These are phyloP conservation scores for Teunomyces gatunensis DNA, from an alignment of 805 yeast species.

Conservation along the genomic window DNA sequence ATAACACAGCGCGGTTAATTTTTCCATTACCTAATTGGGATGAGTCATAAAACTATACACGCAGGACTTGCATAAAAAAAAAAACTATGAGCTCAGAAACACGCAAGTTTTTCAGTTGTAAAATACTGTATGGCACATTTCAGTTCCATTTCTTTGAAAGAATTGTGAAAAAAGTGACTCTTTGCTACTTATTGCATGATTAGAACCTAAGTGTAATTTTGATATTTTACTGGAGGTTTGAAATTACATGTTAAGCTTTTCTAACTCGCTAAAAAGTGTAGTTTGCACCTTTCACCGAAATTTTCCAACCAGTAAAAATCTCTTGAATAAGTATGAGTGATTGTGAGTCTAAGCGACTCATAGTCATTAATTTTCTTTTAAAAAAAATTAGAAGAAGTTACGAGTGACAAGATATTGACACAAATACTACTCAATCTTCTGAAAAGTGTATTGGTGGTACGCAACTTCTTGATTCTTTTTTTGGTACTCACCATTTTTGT, in stretches of 20 bases:
- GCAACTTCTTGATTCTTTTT: no score
- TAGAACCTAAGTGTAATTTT: not conserved
- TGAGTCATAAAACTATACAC: constrained; percentile 17
- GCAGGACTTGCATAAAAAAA: not conserved
- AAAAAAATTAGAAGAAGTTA: no score
- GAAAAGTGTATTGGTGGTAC: no score
- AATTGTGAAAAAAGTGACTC: no score
- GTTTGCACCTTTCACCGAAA: not conserved
- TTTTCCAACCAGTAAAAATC: not conserved
- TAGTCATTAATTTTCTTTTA: not conserved
- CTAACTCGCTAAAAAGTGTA: not conserved
- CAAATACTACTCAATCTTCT: no score
- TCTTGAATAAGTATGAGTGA: not conserved
- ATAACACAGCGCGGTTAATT: constrained; percentile 30
- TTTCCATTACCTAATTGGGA: constrained; percentile 21
- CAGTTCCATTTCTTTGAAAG: no score
- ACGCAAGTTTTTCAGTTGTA: no score
- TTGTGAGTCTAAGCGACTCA: constrained; percentile 4
- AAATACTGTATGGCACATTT: no score
- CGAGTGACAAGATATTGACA: no score
- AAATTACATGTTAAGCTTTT: not conserved
- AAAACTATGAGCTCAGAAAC: no score
- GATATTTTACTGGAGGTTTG: not conserved
- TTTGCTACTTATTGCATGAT: no score
- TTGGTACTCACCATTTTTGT: not conserved